phyloP scores from a whole-genome alignment of 108 stramenopile species.

The Cyclotella choctawhatcheeana region DNA sequence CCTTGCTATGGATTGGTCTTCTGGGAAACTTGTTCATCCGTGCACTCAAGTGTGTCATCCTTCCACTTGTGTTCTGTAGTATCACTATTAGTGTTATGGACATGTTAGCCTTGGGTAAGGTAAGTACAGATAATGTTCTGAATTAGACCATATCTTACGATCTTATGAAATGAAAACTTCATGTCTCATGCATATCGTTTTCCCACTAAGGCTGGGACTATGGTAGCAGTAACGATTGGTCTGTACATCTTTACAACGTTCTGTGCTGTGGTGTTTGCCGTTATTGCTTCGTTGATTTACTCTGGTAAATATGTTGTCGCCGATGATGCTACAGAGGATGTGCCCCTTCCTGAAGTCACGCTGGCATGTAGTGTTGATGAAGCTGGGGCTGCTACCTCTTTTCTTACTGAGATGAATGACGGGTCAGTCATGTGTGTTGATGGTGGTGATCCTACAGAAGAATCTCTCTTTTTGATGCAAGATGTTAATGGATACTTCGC shows the following conservation, averaged over 20 bases:
- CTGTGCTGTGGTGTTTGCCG: constrained; percentile 40
- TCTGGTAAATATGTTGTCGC: constrained; percentile 23
- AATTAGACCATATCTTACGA: too few relatives aligned
- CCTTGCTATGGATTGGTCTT: constrained; percentile 51
- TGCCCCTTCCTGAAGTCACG: constrained; percentile 20
- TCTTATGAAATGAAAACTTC: too few relatives aligned
- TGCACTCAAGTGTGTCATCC: constrained; percentile 46
- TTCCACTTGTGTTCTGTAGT: constrained; percentile 56
- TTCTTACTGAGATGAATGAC: constrained; percentile 41
- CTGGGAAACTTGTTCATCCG: constrained; percentile 54
- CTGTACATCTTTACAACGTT: constrained; percentile 50
- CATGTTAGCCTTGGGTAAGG: constrained; percentile 53
- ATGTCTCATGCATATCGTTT: too few relatives aligned
- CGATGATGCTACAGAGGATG: not conserved
- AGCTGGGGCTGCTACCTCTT: not conserved
- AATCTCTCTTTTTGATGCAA: constrained; percentile 36
- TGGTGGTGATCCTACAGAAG: constrained; percentile 9
- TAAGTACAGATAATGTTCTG: too few relatives aligned
- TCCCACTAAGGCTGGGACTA: constrained; percentile 45
- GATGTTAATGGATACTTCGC: constrained; percentile 45
- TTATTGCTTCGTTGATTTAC: constrained; percentile 34
- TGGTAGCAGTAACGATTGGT: constrained; percentile 49
- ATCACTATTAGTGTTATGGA: constrained; percentile 54
- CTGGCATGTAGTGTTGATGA: constrained; percentile 40
- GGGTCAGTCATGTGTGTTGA: constrained; percentile 50